Conservation (phyloP, 2,329 filamentous ascomycete genomes). For the Madurella mycetomatis region DNA sequence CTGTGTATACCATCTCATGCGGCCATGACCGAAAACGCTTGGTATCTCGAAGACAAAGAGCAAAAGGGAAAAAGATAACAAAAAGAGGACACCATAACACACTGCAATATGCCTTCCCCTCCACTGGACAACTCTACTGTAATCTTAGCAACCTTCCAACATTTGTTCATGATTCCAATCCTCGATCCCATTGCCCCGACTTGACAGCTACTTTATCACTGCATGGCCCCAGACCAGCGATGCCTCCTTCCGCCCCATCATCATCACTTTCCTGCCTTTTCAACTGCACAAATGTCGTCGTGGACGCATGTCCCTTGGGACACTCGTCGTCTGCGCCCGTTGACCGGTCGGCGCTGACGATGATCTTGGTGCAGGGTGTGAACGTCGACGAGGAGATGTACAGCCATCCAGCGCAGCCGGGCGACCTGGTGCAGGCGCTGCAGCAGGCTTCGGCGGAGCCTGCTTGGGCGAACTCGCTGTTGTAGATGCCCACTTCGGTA, state of each 20-base stretch:
- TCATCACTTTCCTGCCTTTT: background rate
- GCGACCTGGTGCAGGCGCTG: slow-evolving; percentile 7
- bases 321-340: slow-evolving; percentile 12
- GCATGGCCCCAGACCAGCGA: slow-evolving; percentile 20
- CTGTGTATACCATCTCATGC: too few species aligned
- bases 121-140: too few species aligned
- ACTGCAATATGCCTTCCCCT: too few species aligned
- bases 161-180: background rate
- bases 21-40: too few species aligned
- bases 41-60: slow-evolving; percentile 37
- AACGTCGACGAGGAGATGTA: slow-evolving; percentile 9
- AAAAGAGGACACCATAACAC: background rate
- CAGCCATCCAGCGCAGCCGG: slow-evolving; percentile 23
- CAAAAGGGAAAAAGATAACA: background rate
- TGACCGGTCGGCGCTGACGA: background rate
- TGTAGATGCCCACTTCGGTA: background rate
- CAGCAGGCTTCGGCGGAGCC: slow-evolving; percentile 19
- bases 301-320: slow-evolving; percentile 13
- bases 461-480: slow-evolving; percentile 6
- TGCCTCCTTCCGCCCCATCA: too few species aligned
- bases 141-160: background rate
- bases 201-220: background rate
- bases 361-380: slow-evolving; percentile 23
- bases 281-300: slow-evolving; percentile 1
- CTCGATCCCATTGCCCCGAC: background rate